These are phyloP conservation scores for Lactarius pseudohatsudake DNA, from an alignment of 768 basidiomycete genomes.

Conservation along the genomic window DNA sequence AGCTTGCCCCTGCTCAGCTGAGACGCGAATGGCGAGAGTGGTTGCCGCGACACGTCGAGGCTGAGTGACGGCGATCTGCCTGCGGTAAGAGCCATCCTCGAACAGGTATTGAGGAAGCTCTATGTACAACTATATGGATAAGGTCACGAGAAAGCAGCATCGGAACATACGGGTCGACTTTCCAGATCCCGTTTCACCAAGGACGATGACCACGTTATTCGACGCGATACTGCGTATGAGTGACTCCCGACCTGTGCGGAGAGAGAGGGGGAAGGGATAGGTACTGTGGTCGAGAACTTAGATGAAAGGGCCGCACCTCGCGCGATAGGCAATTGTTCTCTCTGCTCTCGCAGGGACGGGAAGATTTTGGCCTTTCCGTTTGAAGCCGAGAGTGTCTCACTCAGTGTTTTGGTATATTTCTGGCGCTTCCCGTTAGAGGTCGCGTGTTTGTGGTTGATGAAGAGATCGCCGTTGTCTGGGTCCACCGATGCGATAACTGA, in stretches of 20 bases:
- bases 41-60: conserved; percentile 95
- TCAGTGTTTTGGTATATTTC: conserved; percentile 18
- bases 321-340: conserved; percentile 74
- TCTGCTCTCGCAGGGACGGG: conserved; percentile 54
- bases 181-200: conserved; percentile 97
- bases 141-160: conserved; percentile 1
- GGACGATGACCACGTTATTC: conserved; percentile 83
- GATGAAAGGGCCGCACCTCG: conserved; percentile 48
- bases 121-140: conserved; percentile 37
- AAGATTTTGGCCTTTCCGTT: conserved; percentile 30
- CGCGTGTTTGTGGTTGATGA: conserved; percentile 4
- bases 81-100: conserved; percentile 71
- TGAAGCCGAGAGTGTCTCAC: conserved; percentile 10
- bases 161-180: conserved; percentile 90
- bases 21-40: conserved; percentile 88
- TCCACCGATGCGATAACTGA: conserved; percentile 12
- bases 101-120: conserved; percentile 96
- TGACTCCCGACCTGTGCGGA: conserved; percentile 62
- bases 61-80: conserved; percentile 90
- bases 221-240: conserved; percentile 69
- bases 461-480: conserved; percentile 2
- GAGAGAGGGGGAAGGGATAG: not conserved
- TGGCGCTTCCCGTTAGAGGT: conserved; percentile 21
- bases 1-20: conserved; percentile 70
- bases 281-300: not conserved